These are phyloP conservation scores for Sporothrix humicola DNA, from an alignment of 2,329 filamentous ascomycete genomes.

Conservation along the genomic window DNA sequence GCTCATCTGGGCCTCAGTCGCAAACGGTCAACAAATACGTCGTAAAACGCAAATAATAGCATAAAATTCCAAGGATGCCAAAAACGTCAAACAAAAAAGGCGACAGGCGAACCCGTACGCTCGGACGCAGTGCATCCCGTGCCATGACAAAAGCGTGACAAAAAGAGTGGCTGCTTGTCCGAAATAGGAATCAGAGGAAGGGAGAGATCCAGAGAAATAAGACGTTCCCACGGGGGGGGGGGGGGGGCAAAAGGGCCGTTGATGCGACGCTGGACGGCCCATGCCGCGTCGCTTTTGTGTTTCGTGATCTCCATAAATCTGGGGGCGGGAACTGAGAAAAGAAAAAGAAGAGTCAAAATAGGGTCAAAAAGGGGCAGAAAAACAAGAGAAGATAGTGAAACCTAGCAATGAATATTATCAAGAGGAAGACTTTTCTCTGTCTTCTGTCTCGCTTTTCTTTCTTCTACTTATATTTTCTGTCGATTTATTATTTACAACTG, in stretches of 20 bases:
- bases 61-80: neutral
- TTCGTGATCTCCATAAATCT: conserved; percentile 26
- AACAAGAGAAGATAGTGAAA: neutral
- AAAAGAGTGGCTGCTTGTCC: neutral
- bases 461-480: neutral
- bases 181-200: neutral
- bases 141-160: conserved; percentile 9
- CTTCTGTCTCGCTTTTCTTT: too few relatives aligned
- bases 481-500: too few relatives aligned
- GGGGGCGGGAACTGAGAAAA: conserved; percentile 19
- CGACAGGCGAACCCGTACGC: neutral
- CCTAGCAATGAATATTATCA: too few relatives aligned
- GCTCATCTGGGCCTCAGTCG: neutral
- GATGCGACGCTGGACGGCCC: conserved; percentile 28
- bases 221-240: neutral
- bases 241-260: conserved; percentile 9
- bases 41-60: too few relatives aligned
- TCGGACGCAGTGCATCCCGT: conserved; percentile 20
- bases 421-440: neutral
- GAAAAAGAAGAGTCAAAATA: neutral
- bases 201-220: neutral
- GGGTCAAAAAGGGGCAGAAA: neutral
- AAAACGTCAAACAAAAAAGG: neutral
- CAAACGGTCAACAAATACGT: neutral
- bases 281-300: conserved; percentile 25